Evolutionary conservation across 2,329 filamentous ascomycete species (phyloP), one percentile per base, ranked within the genome.

Genomic region (Anthostomella pinea): DNA sequence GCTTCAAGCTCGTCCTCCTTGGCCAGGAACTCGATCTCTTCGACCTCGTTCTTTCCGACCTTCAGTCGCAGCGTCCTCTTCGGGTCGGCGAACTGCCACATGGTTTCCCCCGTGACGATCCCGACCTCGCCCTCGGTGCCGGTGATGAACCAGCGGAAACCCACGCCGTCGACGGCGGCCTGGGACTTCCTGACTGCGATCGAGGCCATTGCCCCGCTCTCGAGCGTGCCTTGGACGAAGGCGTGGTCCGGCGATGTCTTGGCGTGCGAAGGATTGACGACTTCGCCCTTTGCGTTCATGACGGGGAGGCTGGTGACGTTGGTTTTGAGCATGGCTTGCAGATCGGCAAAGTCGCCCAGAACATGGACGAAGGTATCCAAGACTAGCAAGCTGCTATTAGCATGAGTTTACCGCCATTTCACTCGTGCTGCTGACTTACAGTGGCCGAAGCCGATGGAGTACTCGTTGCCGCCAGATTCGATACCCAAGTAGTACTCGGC

Each of bases 121-220:
- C 58, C 55, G 11, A 63, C 48, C 48, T 64, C 60, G 1, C 63
- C 64, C 32, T 63, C 48, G 6, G 56, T 62, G 11, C 63, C 64
- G 2, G 57, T 55, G 37, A 67, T 65, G 18, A 57, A 38, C 62
- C 63, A 67, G 10, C 52, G 53, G 15, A 59, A 33, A 8, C 41
- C 45, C n/a, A 39, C 38, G 5, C 38, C 46, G 29, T 59, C 54
- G 6, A 55, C 38, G 1, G 51, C 21, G 2, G 23, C 24, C 3
- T 33, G 36, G 3, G 51, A 25, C 6, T 53, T 52, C 22, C 54
- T 52, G 20, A 49, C 50, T 26, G 42, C 43, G 17, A 66, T 38
- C 10, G 55, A 58, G 8, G 52, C 60, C 5, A 56, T 24, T 3
- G 52, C 59, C 13, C 56, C 62, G 15, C 33, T 54, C n/a, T 48